Evolutionary conservation across 352 stramenopile species (phyloP), one percentile per base, ranked within the genome.

Genomic region (Globisporangium irregulare): DNA sequence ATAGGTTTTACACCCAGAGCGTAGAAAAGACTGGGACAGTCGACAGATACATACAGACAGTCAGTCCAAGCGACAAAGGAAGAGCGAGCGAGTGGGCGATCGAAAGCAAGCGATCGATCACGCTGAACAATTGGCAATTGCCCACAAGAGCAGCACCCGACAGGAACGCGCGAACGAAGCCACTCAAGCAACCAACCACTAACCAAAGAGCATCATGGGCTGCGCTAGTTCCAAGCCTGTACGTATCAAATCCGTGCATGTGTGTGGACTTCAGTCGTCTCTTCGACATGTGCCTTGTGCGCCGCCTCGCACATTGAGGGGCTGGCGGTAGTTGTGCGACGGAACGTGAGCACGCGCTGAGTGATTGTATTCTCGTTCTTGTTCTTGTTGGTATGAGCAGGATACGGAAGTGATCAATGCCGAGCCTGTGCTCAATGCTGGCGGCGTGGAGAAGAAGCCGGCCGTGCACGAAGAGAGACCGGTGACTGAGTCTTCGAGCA

Each of bases 151-250:
- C 62, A 72, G 53, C 74, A 77, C 55, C 64, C 66, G 53, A 74
- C 63, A 67, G 36, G 27, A 46, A 2, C 34, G 38, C 56, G 20
- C 38, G 34, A 51, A 27, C 55, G 38, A 69, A 62, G n/a, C 15
- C 36, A 56, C 63, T 48, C 63, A 2, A 7, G 24, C 25, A 36
- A 32, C 1, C 61, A 1, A 51, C 9, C 9, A 51, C 18, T 2
- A 22, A 51, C 43, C 43, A 63, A 59, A 43, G 59, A 67, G 15
- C 29, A 71, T 50, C 62, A 92, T 92, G 84, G 84, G 84, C 75
- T 92, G 84, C 71, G 79, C 82, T n/a, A 90, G 62, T 66, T 91
- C 84, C 72, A 92, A 92, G 71, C 76, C 78, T 57, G 83, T 90
- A 76, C 60, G 81, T 70, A 3, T 18, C 25, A 46, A 4, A 10